Conservation (phyloP, 2,329 filamentous ascomycete species). For the Fusarium staphyleae region DNA sequence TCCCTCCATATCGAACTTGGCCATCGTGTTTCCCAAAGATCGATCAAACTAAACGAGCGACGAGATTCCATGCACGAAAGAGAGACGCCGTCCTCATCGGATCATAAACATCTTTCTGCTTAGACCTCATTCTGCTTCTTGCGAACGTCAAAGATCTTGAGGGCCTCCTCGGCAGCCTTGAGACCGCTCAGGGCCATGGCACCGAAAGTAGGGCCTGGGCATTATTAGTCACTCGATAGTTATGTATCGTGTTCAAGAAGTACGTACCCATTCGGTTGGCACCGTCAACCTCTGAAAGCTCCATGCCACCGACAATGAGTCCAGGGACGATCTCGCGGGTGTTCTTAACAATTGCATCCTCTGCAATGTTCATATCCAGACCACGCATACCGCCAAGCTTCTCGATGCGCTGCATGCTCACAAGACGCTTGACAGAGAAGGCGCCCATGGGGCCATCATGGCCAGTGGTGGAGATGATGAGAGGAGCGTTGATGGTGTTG, state of each 20-base stretch:
- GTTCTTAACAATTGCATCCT: constrained; percentile 92
- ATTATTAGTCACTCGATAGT: constrained; percentile 2
- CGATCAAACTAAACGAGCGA: constrained; percentile 24
- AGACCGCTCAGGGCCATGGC: constrained; percentile 89
- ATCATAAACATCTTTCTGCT: neutral
- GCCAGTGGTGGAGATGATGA: constrained; percentile 88
- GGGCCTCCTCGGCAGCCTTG: constrained; percentile 88
- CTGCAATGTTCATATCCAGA: constrained; percentile 88
- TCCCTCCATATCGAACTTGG: neutral
- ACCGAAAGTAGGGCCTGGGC: constrained; percentile 74
- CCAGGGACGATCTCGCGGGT: constrained; percentile 89
- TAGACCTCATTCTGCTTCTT: constrained; percentile 77
- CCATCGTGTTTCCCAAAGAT: neutral
- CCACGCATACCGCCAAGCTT: constrained; percentile 92
- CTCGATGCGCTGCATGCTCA: constrained; percentile 84
- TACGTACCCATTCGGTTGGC: constrained; percentile 82
- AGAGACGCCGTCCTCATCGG: constrained; percentile 12
- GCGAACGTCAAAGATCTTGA: constrained; percentile 78
- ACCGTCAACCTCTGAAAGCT: constrained; percentile 87
- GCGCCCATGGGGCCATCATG: constrained; percentile 92
- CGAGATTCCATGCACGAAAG: constrained; percentile 18
- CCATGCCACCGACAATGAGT: constrained; percentile 94
- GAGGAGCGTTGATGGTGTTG: constrained; percentile 92
- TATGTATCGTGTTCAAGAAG: too few relatives aligned
- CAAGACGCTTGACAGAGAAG: constrained; percentile 89